These are phyloP conservation scores for Aegilops speltoides DNA, from an alignment of 176 grass and related monocot genomes.

Conservation along the genomic window DNA sequence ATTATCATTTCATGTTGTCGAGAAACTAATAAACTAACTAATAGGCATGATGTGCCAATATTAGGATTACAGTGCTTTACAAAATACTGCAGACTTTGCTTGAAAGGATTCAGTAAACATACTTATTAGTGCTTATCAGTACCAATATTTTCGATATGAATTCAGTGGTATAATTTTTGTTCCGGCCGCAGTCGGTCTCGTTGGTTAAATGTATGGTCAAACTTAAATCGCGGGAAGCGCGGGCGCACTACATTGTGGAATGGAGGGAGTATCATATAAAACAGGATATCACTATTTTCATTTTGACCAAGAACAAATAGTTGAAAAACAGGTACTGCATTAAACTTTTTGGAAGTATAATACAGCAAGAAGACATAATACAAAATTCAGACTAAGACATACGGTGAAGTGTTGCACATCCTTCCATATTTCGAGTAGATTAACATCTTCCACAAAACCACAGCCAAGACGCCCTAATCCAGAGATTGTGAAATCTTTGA, in stretches of 20 bases:
- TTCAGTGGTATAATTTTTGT: too few species aligned
- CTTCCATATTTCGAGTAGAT: slow-evolving; percentile 77
- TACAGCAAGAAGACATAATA: background rate
- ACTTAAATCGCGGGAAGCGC: too few species aligned
- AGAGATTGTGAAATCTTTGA: slow-evolving; percentile 68
- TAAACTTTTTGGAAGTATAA: slow-evolving; percentile 5
- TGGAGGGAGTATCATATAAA: background rate
- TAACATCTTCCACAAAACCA: slow-evolving; percentile 48
- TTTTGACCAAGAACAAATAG: slow-evolving; percentile 6
- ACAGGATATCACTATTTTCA: background rate
- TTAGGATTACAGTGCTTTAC: background rate
- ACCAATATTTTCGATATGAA: too few species aligned
- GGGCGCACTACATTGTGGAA: too few species aligned
- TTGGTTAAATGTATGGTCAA: too few species aligned
- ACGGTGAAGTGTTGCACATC: slow-evolving; percentile 45
- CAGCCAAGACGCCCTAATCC: slow-evolving; percentile 69
- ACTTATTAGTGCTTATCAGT: background rate
- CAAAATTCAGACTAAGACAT: slow-evolving; percentile 40
- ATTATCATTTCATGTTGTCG: background rate
- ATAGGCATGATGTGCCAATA: background rate
- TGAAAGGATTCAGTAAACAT: slow-evolving; percentile 22
- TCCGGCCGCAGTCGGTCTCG: too few species aligned
- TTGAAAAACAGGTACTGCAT: slow-evolving; percentile 15
- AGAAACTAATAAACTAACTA: background rate
- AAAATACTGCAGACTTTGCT: background rate